Percentiles rank a stretch among this genome's conserved stretches.
phyloP scores from a whole-genome alignment of 2,329 filamentous ascomycete genomes.

The Colletotrichum limetticola region DNA sequence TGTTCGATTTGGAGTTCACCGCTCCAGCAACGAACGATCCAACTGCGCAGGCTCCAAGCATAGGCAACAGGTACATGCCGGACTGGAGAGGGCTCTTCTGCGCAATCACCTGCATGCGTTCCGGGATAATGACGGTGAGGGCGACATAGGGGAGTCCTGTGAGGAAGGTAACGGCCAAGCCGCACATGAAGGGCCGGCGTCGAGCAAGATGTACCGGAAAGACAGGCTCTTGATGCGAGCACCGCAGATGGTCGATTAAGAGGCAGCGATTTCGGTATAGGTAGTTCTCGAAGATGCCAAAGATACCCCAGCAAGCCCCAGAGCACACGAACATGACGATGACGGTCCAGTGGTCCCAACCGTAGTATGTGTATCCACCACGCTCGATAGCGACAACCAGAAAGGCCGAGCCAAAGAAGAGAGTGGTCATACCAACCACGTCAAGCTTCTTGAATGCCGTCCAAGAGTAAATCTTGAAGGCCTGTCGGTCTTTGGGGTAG shows the following conservation, averaged over 20 bases:
- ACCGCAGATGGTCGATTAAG: slow-evolving; percentile 11
- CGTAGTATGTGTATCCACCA: slow-evolving; percentile 61
- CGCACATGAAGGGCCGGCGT: slow-evolving; percentile 61
- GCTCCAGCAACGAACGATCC: slow-evolving; percentile 66
- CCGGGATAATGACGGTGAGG: slow-evolving; percentile 68
- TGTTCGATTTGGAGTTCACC: slow-evolving; percentile 64
- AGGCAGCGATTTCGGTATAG: slow-evolving; percentile 38
- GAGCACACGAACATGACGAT: slow-evolving; percentile 60
- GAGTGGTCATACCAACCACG: slow-evolving; percentile 60
- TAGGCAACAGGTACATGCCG: slow-evolving; percentile 67
- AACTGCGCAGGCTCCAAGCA: slow-evolving; percentile 66
- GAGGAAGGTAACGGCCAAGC: slow-evolving; percentile 63
- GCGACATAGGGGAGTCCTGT: slow-evolving; percentile 68
- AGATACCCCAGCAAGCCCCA: slow-evolving; percentile 57
- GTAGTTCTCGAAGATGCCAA: slow-evolving; percentile 61
- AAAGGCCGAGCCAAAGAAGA: slow-evolving; percentile 63
- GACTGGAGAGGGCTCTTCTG: slow-evolving; percentile 62
- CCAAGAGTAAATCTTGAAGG: slow-evolving; percentile 50
- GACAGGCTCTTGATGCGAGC: slow-evolving; percentile 59
- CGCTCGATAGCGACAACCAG: slow-evolving; percentile 68
- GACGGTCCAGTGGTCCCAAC: slow-evolving; percentile 64
- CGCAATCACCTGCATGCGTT: slow-evolving; percentile 70
- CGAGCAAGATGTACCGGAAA: slow-evolving; percentile 61
- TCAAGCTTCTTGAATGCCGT: slow-evolving; percentile 60
- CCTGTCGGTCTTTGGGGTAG: slow-evolving; percentile 52